These are phyloP conservation scores for Eragrostis nindensis DNA, from an alignment of 176 grass and related monocot genomes.

Conservation along the genomic window DNA sequence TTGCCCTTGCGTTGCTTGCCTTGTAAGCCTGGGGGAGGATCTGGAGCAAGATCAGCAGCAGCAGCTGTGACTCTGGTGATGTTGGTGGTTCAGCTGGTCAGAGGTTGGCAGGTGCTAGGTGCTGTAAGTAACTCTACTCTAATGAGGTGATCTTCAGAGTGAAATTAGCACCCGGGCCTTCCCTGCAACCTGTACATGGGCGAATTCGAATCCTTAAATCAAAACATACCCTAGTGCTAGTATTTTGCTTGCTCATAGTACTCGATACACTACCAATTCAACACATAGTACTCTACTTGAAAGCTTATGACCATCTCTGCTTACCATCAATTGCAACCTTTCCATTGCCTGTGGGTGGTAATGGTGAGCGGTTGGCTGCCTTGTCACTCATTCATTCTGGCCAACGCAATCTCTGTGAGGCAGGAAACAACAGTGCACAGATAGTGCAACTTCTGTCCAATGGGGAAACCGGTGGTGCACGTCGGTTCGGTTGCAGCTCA, in stretches of 20 bases:
- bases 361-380: background rate
- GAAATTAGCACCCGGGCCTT: background rate
- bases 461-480: slow-evolving; percentile 37
- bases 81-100: slow-evolving; percentile 33
- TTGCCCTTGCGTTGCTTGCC: slow-evolving; percentile 26
- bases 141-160: background rate
- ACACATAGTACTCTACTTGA: no score
- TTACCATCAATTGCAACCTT: background rate
- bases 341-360: background rate
- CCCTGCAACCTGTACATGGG: background rate
- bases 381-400: background rate
- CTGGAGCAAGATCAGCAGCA: slow-evolving; percentile 32
- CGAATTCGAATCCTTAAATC: background rate
- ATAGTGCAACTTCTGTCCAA: slow-evolving; percentile 48
- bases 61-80: slow-evolving; percentile 23
- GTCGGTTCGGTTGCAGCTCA: slow-evolving; percentile 28
- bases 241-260: no score
- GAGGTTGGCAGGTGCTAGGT: background rate
- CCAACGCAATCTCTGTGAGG: slow-evolving; percentile 18
- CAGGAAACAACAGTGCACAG: slow-evolving; percentile 38
- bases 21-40: slow-evolving; percentile 32
- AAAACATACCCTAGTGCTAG: no score
- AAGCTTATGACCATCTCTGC: background rate
- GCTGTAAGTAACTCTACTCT: background rate
- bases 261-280: no score